Evolutionary conservation across 148 eudicot genomes (phyloP), one percentile per base, ranked within the genome.

Genomic region (Vaccinium vitisidaea): DNA sequence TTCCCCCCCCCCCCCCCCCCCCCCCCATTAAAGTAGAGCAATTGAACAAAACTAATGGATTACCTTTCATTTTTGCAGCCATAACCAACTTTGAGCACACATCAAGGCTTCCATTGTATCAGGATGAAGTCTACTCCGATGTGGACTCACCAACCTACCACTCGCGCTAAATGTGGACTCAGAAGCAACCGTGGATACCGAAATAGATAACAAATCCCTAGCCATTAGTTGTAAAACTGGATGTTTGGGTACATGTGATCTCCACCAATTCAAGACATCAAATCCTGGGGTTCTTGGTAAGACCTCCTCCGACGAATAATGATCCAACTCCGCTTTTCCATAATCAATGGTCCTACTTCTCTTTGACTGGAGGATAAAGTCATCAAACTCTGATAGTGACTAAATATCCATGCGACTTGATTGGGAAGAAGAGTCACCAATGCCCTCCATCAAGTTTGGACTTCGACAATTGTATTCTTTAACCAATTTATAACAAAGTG

Each of bases 81-180:
- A 77, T 9, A 77, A 43, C 56, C 55, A 77, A 21, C 23, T 77
- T 77, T 77, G 4, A 15, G 53, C 80, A 49, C 30, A 77, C 56
- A 77, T 77, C 56, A 77, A 77, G n/a, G 80, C 80, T 50, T 77
- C 23, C 43, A 77, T 11, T 43, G 21, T 77, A 25, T 8, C 8
- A 0, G 58, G 80, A 15, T 77, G 23, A 77, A 49, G 55, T 6
- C 80, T 48, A 77, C 55, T 77, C 15, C 80, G 80, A 77, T 77
- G 23, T 77, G 80, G 12, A 5, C 11, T 46, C 19, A 77, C 15
- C 80, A 77, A 77, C 54, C 55, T 46, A 5, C 54, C 53, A 46
- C 58, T 77, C 55, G 54, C 46, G 25, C 80, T 43, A 77, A 77
- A 43, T 19, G 18, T 3, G 1, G 23, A 77, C 5, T 77, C 80